Conservation (phyloP, 495 filamentous ascomycete species). For the Talaromyces proteolyticus region DNA sequence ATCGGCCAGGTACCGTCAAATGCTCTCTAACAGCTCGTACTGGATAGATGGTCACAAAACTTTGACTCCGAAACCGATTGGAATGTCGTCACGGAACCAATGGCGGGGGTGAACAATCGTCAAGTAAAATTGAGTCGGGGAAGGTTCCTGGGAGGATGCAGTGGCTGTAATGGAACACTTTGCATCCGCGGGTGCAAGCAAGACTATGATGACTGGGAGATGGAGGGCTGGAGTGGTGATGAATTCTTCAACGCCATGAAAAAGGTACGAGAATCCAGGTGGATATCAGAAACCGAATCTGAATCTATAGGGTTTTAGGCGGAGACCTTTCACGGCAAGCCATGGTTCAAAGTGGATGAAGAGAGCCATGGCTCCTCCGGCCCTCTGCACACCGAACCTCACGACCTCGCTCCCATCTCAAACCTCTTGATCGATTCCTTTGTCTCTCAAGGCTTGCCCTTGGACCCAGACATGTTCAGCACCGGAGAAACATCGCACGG, state of each 20-base stretch:
- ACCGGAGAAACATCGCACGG: conserved; percentile 41
- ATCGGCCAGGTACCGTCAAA: not conserved
- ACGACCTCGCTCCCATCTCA: conserved; percentile 44
- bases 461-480: conserved; percentile 45
- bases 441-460: conserved; percentile 35
- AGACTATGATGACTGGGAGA: conserved; percentile 57
- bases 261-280: conserved; percentile 27
- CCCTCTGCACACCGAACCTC: conserved; percentile 40
- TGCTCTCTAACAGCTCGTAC: too few species aligned
- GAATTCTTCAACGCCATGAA: conserved; percentile 47
- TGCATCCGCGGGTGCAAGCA: conserved; percentile 54
- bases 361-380: conserved; percentile 38
- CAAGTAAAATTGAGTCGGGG: conserved; percentile 55
- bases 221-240: conserved; percentile 48
- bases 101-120: conserved; percentile 45
- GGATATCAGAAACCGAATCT: not conserved
- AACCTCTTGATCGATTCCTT: conserved; percentile 40
- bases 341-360: conserved; percentile 32
- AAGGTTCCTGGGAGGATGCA: conserved; percentile 52
- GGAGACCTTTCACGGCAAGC: conserved; percentile 41
- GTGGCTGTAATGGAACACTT: conserved; percentile 56
- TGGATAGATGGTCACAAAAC: conserved; percentile 28
- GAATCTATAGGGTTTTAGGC: conserved; percentile 16
- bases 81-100: conserved; percentile 51
- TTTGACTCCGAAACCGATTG: conserved; percentile 50